Evolutionary conservation across 768 basidiomycete genomes (phyloP).

Genomic region (Ramaria rubella): DNA sequence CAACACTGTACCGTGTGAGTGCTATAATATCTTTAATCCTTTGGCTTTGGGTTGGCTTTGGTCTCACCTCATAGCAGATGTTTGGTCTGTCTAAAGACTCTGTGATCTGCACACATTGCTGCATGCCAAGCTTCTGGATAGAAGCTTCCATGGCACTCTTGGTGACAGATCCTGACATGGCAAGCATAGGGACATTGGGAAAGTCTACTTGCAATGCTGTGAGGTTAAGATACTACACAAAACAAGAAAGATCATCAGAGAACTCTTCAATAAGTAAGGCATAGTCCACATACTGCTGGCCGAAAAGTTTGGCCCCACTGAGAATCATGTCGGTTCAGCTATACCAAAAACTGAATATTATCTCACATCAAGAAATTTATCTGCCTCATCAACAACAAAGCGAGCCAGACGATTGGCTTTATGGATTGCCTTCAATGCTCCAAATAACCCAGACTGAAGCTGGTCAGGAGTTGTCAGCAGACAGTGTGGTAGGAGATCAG

Average conservation of each 20-base stretch:
- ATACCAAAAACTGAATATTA: background rate
- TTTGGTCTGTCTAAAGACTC: background rate
- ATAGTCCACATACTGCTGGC: background rate
- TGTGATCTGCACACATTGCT: background rate
- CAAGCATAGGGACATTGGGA: background rate
- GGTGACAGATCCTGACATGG: constrained; percentile 1
- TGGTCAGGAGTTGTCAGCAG: background rate
- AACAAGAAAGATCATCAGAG: background rate
- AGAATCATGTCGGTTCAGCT: background rate
- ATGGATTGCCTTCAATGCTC: background rate
- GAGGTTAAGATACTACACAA: background rate
- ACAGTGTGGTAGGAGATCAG: background rate
- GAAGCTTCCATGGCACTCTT: background rate
- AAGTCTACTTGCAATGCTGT: background rate
- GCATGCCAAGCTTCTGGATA: background rate
- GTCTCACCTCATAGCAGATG: background rate
- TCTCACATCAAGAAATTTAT: constrained; percentile 1
- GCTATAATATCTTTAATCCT: background rate
- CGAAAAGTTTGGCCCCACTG: constrained; percentile 5
- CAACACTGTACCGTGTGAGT: background rate
- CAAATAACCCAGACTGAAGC: background rate
- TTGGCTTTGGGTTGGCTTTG: background rate
- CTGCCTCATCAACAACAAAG: constrained; percentile 7
- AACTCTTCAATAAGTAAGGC: background rate
- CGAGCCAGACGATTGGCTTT: background rate